Evolutionary conservation across 305 asterid genomes (phyloP).

Genomic region (Fraxinus sp.): DNA sequence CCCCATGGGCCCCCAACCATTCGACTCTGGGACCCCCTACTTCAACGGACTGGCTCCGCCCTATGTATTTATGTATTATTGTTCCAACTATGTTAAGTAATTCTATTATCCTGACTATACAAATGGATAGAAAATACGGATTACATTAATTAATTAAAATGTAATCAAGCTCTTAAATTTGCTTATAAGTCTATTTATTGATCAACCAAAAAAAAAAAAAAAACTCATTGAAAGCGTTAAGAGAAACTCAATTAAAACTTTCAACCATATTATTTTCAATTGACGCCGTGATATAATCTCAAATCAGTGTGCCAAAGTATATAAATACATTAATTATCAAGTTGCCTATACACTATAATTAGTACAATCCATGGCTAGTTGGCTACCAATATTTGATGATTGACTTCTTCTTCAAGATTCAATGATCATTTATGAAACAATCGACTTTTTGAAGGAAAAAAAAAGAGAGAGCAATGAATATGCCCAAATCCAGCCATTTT

Average conservation of each 20-base stretch:
- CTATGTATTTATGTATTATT: too few species aligned
- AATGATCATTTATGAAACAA: not conserved
- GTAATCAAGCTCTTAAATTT: not conserved
- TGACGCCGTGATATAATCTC: not conserved
- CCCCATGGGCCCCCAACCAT: too few species aligned
- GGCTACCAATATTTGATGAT: not conserved
- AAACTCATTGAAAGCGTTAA: too few species aligned
- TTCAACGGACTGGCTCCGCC: too few species aligned
- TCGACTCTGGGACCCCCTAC: too few species aligned
- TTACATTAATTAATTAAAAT: too few species aligned
- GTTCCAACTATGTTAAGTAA: not conserved
- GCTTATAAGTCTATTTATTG: not conserved
- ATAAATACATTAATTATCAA: too few species aligned
- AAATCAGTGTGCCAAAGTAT: not conserved
- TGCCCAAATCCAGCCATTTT: not conserved
- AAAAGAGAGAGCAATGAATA: not conserved
- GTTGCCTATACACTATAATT: not conserved
- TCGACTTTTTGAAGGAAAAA: too few species aligned
- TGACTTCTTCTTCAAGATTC: not conserved
- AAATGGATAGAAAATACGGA: not conserved
- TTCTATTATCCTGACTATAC: not conserved
- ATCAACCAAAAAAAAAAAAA: too few species aligned
- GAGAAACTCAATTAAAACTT: not conserved
- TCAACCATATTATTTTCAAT: not conserved
- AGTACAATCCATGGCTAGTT: not conserved